phyloP scores from a whole-genome alignment of 495 filamentous ascomycete genomes.

The Penicillium bialowiezense region DNA sequence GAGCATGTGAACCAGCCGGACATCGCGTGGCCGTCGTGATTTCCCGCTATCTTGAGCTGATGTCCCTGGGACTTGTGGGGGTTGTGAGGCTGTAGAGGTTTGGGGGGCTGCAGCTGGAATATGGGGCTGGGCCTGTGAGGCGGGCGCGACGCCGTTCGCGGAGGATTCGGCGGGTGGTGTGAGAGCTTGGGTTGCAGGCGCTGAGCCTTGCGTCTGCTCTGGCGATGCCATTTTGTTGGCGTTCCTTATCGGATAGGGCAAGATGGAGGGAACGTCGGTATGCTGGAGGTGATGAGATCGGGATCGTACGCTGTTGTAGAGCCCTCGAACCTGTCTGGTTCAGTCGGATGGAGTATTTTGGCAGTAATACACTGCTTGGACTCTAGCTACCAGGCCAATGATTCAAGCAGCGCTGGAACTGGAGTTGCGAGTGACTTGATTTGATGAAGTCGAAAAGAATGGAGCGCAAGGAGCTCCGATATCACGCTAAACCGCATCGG shows the following conservation, averaged over 20 bases:
- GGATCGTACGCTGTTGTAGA: constrained; percentile 1
- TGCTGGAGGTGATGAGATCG: constrained; percentile 5
- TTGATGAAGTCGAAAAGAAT: background rate
- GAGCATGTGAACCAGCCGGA: constrained; percentile 86
- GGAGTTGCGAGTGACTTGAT: background rate
- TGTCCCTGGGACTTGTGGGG: constrained; percentile 45
- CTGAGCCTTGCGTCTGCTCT: constrained; percentile 32
- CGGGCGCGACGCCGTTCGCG: constrained; percentile 19
- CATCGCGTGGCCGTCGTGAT: constrained; percentile 80
- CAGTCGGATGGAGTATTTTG: too few relatives aligned
- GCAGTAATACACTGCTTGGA: background rate
- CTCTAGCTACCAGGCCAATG: background rate
- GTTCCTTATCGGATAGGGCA: background rate
- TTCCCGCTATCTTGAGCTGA: constrained; percentile 60
- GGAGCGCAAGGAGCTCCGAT: background rate
- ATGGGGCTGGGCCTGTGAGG: constrained; percentile 16
- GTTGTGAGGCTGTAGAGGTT: constrained; percentile 34
- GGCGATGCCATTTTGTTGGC: constrained; percentile 41
- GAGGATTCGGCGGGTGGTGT: constrained; percentile 44
- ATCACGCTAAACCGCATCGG: background rate
- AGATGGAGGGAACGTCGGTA: constrained; percentile 3
- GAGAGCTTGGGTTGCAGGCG: constrained; percentile 39
- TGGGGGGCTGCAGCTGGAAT: constrained; percentile 13
- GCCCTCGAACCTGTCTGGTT: too few relatives aligned
- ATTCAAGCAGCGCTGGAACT: background rate